Evolutionary conservation across 1,139 yeast genomes (phyloP), one percentile per base, ranked within the genome.

Genomic region (Saccharomyces hybrid): DNA sequence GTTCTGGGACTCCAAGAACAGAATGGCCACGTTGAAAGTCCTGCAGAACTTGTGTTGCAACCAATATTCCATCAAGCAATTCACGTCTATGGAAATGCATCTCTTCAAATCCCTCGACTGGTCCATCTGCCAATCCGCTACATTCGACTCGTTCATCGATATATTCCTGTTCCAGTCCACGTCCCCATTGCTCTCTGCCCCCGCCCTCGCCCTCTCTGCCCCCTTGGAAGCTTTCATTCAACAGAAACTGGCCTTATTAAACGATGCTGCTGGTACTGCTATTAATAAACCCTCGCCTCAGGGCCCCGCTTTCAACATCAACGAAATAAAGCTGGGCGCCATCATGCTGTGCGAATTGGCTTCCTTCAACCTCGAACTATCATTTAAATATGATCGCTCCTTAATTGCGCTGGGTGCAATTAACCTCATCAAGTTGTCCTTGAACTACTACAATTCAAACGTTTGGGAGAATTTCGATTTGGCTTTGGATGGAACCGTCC

Each of bases 71-170:
- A 81, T 80, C 60, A 75, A 78, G 56, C 75, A 82, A 54, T 84
- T 86, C 64, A 72, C 82, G 55, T 84, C 82, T 63, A 82, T 84
- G 83, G 93, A 86, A 67, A 77, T 83, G 58, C 85, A 82, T 62
- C 76, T 85, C 49, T 72, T 85, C 57, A 83, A 81, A 52, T 60
- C 59, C 47, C 52, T 58, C 60, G 59, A 65, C 52, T 65, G 69
- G 69, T 57, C 63, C 19, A 55, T 64, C 26, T 62, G 66, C 58
- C 67, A 58, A 55, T 67, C 60, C 50, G 82, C 88, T 26, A 81
- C 87, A 7, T 79, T 81, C 61, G 89, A 84, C 68, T 72, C 79
- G 4, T 83, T 82, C 62, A 73, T 84, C 57, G 89, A 84, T 63
- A 69, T 84, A 53, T 76, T 76, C 62, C 46, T 61, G 50, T 61